Evolutionary conservation across 768 basidiomycete species (phyloP).

Genomic region (Trametes villosa): DNA sequence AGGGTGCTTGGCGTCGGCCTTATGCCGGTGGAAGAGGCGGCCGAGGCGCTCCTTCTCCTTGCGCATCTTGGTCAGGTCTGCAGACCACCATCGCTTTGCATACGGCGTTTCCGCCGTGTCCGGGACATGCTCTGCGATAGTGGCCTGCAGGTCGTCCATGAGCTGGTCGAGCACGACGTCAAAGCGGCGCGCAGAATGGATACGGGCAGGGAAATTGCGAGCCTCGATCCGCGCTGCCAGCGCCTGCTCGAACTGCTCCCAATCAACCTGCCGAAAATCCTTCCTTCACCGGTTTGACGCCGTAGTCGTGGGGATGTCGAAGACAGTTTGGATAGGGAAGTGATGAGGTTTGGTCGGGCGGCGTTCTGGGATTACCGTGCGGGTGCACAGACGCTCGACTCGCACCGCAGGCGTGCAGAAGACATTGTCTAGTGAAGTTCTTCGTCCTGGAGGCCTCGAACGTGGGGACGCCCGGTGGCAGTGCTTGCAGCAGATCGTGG

Average conservation of each 20-base stretch:
- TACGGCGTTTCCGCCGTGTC: too few species aligned
- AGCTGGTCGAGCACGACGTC: slow-evolving; percentile 9
- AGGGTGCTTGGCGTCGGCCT: slow-evolving; percentile 21
- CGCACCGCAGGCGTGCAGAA: slow-evolving; percentile 33
- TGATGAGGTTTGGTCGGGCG: slow-evolving; percentile 43
- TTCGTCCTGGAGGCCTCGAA: slow-evolving; percentile 35
- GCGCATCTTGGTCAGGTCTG: slow-evolving; percentile 31
- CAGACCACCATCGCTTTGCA: slow-evolving; percentile 41
- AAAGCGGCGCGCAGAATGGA: slow-evolving; percentile 15
- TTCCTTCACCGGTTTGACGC: not conserved
- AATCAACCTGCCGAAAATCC: slow-evolving; percentile 39
- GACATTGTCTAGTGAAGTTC: slow-evolving; percentile 49
- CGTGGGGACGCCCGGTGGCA: slow-evolving; percentile 41
- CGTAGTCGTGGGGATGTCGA: slow-evolving; percentile 12
- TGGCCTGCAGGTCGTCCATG: slow-evolving; percentile 19
- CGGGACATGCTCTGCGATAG: slow-evolving; percentile 27
- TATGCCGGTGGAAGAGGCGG: slow-evolving; percentile 1
- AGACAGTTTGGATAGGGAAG: too few species aligned
- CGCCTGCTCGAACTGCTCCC: slow-evolving; percentile 33
- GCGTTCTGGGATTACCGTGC: slow-evolving; percentile 27
- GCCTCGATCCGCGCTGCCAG: slow-evolving; percentile 16
- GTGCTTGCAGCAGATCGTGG: not conserved
- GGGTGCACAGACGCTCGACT: slow-evolving; percentile 32
- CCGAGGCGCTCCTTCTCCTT: slow-evolving; percentile 24
- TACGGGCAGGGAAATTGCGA: not conserved